phyloP scores from a whole-genome alignment of 208 protist species.

The Ichthyophonus hoferi region DNA sequence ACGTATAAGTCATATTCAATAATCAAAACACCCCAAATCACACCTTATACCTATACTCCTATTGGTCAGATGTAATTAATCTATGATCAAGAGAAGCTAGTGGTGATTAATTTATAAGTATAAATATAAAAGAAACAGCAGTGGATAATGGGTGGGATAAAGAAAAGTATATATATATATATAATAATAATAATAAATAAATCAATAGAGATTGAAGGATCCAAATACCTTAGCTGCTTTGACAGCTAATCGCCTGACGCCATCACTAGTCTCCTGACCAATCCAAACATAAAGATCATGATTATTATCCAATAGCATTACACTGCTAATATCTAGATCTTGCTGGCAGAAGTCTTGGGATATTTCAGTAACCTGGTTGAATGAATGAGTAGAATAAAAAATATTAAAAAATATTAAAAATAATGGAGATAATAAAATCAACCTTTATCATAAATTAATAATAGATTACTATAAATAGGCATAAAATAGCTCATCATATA shows the following conservation, averaged over 20 bases:
- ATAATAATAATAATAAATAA: too few species aligned
- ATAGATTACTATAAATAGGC: not conserved
- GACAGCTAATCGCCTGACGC: not conserved
- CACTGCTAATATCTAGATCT: not conserved
- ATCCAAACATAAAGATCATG: not conserved
- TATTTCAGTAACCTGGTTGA: not conserved
- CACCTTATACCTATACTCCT: too few species aligned
- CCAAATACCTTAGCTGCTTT: not conserved
- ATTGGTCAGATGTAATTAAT: too few species aligned
- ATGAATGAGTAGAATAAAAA: not conserved
- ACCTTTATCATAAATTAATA: not conserved
- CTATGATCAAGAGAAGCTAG: too few species aligned
- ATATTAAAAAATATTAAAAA: not conserved
- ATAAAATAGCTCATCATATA: not conserved
- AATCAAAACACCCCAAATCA: too few species aligned
- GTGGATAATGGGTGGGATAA: too few species aligned
- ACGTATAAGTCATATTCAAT: too few species aligned
- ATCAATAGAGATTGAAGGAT: too few species aligned
- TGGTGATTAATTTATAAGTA: too few species aligned
- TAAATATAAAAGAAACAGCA: too few species aligned
- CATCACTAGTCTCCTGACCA: not conserved
- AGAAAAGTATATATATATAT: too few species aligned
- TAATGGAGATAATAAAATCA: not conserved
- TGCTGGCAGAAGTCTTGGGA: not conserved
- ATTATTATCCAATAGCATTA: not conserved